These are phyloP conservation scores for Streptanthus diversifolius DNA, from an alignment of 345 rosid species.

Conservation along the genomic window DNA sequence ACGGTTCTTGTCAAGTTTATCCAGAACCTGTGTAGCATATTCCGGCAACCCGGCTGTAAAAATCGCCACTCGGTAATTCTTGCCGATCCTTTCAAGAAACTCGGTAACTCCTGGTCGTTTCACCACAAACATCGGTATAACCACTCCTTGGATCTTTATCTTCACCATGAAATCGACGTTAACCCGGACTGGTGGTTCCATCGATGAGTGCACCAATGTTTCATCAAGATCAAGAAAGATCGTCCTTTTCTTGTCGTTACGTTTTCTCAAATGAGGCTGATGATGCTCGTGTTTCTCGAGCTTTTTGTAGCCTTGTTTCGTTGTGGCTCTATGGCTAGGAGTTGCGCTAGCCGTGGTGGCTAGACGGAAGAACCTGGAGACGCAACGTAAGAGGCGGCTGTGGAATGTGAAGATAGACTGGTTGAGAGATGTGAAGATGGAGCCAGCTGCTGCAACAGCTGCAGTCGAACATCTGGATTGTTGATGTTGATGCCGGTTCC, in stretches of 20 bases:
- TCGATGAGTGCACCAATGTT: constrained; percentile 67
- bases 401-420: constrained; percentile 58
- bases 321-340: constrained; percentile 18
- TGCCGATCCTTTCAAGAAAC: constrained; percentile 54
- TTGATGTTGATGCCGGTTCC: constrained; percentile 15
- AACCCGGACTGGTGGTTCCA: constrained; percentile 54
- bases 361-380: constrained; percentile 54
- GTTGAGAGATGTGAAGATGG: constrained; percentile 56
- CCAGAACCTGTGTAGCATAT: constrained; percentile 74
- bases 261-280: neutral
- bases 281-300: constrained; percentile 15
- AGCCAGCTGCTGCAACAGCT: constrained; percentile 37
- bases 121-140: constrained; percentile 60
- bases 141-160: constrained; percentile 56
- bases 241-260: constrained; percentile 40
- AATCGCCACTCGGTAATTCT: constrained; percentile 59
- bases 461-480: constrained; percentile 34
- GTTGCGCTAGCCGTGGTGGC: constrained; percentile 7
- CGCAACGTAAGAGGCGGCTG: constrained; percentile 62
- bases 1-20: constrained; percentile 54
- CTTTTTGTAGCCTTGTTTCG: constrained; percentile 32
- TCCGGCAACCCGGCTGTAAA: constrained; percentile 84
- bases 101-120: constrained; percentile 83
- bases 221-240: constrained; percentile 90
- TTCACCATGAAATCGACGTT: constrained; percentile 59